Evolutionary conservation across 495 filamentous ascomycete species (phyloP), one percentile per base, ranked within the genome.

Genomic region (Penicillium alfredii): DNA sequence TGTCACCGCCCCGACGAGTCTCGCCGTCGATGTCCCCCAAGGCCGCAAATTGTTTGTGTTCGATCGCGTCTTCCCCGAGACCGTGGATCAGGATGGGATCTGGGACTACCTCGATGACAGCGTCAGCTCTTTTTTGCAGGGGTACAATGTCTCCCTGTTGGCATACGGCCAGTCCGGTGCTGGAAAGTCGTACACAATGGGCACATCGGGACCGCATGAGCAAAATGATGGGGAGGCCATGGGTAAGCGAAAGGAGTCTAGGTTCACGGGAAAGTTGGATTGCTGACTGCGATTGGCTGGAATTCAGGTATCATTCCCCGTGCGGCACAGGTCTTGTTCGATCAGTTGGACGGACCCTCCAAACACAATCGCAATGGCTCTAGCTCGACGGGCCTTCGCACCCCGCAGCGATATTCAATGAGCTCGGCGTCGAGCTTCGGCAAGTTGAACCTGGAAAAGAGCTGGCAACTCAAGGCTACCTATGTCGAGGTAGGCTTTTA

Each of bases 141-240:
- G 92, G 24, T 99, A 96, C 72, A 99, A 99, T 81, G 92, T 99
- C 48, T 99, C 92, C 8, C 78, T 99, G 30, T 73, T 99, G 44
- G 92, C 92, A 25, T 99, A 99, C 51, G 92, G 92, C 48, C 92
- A 99, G 68, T 99, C 92, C n/a, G 92, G 92, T 23, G 88, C 92
- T n/a, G 92, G 92, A 51, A 99, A 99, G 64, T 99, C 92, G 1
- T 97, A 96, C 58, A 99, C 92, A 0, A 99, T 99, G 92, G 92
- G 92, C 25, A 99, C 92, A 1, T 84, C 92, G 3, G 87, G 89
- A 3, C 89, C 93, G 6, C 64, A 56, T 12, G 90, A 95, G 53
- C 86, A 95, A 52, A 71, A 68, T n/a, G 69, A 89, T 50, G 35
- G 72, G 29, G 73, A 82, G 8, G 63, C 77, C 1, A 94, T 88